Conservation (phyloP, 73 alveolate genomes). For the Paramecium tetraurelia region DNA sequence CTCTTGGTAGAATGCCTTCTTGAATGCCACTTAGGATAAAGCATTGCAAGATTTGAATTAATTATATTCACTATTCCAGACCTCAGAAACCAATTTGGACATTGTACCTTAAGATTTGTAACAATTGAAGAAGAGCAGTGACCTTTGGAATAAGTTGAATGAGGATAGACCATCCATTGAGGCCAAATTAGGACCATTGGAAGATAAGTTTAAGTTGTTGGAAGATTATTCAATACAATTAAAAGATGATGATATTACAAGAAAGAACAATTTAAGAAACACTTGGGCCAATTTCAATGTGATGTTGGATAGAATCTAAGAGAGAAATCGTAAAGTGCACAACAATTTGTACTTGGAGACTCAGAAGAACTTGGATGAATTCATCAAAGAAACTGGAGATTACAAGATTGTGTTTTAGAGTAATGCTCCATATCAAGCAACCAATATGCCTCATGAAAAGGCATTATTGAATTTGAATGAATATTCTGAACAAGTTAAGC, state of each 20-base stretch:
- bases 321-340: constrained; percentile 72
- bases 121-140: constrained; percentile 73
- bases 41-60: constrained; percentile 57
- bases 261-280: constrained; percentile 48
- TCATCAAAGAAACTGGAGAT: constrained; percentile 82
- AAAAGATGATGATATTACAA: constrained; percentile 56
- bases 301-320: constrained; percentile 73
- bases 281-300: constrained; percentile 83
- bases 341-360: constrained; percentile 77
- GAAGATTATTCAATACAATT: constrained; percentile 45
- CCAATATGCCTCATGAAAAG: constrained; percentile 67
- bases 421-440: constrained; percentile 84
- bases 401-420: constrained; percentile 72
- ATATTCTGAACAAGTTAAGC: constrained; percentile 63
- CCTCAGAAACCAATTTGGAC: constrained; percentile 46
- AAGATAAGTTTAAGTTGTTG: constrained; percentile 77
- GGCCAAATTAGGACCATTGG: constrained; percentile 77
- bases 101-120: constrained; percentile 49
- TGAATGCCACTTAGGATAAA: constrained; percentile 54
- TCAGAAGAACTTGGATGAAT: constrained; percentile 80
- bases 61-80: constrained; percentile 15
- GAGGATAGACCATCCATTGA: constrained; percentile 73
- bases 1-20: constrained; percentile 58
- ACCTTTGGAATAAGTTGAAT: constrained; percentile 72
- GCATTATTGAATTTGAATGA: constrained; percentile 79